A percentile compares a stretch with the other conserved stretches of the same genome.
phyloP scores from a whole-genome alignment of 1,284 basidiomycete genomes.

The Leccinum proliferum region DNA sequence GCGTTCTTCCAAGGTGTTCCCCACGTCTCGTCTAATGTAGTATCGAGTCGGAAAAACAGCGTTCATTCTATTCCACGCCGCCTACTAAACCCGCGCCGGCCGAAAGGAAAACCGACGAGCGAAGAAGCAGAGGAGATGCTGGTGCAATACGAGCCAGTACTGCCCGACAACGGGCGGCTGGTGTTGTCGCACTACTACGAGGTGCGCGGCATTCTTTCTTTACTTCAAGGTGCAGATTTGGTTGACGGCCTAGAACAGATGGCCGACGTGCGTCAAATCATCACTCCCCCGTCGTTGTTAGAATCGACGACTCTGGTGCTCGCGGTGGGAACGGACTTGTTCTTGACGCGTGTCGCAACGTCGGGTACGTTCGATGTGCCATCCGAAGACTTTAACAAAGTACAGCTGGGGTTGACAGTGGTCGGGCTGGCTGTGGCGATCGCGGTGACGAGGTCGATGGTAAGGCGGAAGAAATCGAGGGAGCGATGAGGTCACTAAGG shows the following conservation, averaged over 20 bases:
- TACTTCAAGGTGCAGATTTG: not conserved
- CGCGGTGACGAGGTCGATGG: constrained; percentile 71
- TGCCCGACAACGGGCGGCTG: constrained; percentile 70
- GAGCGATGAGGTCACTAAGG: constrained; percentile 38
- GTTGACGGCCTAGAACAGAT: constrained; percentile 40
- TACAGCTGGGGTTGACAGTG: constrained; percentile 84
- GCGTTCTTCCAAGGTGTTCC: not conserved
- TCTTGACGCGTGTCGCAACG: constrained; percentile 79
- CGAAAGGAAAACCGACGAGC: constrained; percentile 69
- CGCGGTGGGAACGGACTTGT: constrained; percentile 83
- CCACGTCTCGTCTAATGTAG: constrained; percentile 32
- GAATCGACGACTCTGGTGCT: constrained; percentile 93
- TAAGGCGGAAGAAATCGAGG: constrained; percentile 54
- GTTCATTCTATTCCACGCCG: constrained; percentile 73
- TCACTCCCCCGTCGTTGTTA: constrained; percentile 78
- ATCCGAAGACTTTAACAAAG: constrained; percentile 89
- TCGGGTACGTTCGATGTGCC: constrained; percentile 94
- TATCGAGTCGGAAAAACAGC: constrained; percentile 73
- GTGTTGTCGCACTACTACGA: constrained; percentile 78
- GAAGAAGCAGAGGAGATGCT: constrained; percentile 86
- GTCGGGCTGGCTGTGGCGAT: constrained; percentile 70
- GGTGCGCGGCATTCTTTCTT: constrained; percentile 34
- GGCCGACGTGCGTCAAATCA: constrained; percentile 57
- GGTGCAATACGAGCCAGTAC: constrained; percentile 76
- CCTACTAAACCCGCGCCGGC: constrained; percentile 82